These are phyloP conservation scores for Stramenopiles sp. DNA, from an alignment of 352 stramenopile genomes.

Conservation along the genomic window DNA sequence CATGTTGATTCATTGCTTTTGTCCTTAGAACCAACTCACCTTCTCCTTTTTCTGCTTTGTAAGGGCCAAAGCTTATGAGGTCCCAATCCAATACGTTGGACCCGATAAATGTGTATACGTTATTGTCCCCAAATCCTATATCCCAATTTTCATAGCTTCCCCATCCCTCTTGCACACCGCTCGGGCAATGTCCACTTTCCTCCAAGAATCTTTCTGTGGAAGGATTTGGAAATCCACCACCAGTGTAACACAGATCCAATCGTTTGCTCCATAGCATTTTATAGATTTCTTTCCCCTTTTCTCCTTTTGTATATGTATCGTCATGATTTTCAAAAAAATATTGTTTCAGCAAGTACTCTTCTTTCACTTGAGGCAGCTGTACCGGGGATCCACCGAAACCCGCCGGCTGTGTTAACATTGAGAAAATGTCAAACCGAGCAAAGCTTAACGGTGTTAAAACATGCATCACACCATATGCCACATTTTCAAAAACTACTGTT, in stretches of 20 bases:
- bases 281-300: neutral
- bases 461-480: neutral
- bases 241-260: neutral
- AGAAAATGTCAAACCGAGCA: conserved; percentile 1
- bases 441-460: neutral
- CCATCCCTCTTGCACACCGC: neutral
- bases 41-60: neutral
- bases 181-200: neutral
- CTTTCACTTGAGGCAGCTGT: neutral
- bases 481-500: neutral
- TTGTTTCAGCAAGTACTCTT: neutral
- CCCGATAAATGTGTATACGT: neutral
- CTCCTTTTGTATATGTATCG: too few relatives aligned
- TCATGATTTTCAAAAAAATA: neutral
- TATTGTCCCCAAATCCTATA: neutral
- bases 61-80: neutral
- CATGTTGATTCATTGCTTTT: neutral
- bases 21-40: neutral
- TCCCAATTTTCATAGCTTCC: conserved; percentile 10
- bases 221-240: conserved; percentile 4
- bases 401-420: neutral
- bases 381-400: neutral
- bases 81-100: conserved; percentile 6
- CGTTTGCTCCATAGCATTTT: neutral
- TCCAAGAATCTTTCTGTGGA: neutral